Conservation (phyloP, 768 basidiomycete species). For the Xerocomellus intermedius region DNA sequence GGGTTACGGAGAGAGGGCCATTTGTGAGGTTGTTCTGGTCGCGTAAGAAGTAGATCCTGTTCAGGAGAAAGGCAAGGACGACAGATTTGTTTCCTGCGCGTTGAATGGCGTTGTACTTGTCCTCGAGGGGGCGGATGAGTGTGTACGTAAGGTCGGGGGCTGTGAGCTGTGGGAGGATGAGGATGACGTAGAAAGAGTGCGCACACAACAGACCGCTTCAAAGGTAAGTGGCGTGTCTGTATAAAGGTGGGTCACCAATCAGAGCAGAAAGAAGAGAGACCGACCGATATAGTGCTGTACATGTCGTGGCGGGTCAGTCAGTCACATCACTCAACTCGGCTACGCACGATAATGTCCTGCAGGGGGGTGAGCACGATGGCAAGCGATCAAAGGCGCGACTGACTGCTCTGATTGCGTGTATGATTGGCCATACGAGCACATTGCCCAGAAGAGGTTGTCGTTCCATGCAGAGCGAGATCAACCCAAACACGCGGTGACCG, state of each 20-base stretch:
- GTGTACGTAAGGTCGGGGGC: conserved; percentile 91
- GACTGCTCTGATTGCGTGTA: conserved; percentile 73
- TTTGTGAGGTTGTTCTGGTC: conserved; percentile 69
- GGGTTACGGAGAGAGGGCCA: conserved; percentile 63
- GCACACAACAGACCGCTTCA: conserved; percentile 58
- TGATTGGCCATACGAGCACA: conserved; percentile 76
- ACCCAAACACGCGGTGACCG: neutral
- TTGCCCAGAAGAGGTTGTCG: conserved; percentile 43
- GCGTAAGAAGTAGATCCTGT: conserved; percentile 79
- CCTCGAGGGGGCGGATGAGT: conserved; percentile 80
- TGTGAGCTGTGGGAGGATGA: conserved; percentile 50
- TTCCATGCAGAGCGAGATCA: conserved; percentile 23
- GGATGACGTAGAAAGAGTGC: neutral
- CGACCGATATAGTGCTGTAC: conserved; percentile 68
- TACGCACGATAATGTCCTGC: conserved; percentile 62
- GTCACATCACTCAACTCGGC: neutral
- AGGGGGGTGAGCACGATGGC: conserved; percentile 12
- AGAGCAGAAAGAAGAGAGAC: conserved; percentile 1
- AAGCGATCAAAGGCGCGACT: neutral
- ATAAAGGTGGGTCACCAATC: neutral
- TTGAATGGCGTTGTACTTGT: conserved; percentile 80
- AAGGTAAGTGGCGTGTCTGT: conserved; percentile 81
- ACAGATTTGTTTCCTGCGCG: conserved; percentile 74
- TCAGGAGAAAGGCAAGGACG: conserved; percentile 86
- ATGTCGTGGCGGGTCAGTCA: conserved; percentile 4